Evolutionary conservation across 305 asterid genomes (phyloP), one percentile per base, ranked within the genome.

Genomic region (Fraxinus sp.): DNA sequence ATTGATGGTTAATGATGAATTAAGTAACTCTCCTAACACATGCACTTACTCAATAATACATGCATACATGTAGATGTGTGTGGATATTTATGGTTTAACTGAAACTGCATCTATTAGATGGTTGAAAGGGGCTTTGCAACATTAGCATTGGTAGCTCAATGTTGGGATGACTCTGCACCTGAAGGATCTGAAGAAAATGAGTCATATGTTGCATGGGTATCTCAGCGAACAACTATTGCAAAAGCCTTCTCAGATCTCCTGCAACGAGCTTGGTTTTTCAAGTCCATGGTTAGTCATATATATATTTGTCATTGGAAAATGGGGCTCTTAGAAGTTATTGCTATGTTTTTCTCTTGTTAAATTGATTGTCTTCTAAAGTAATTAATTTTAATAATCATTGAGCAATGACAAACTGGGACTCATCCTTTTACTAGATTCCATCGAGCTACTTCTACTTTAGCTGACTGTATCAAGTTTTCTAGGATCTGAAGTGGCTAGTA

Each of bases 111-210:
- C 41, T 79, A 43, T 77, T 79, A 88, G 91, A 85, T 85, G 86
- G 88, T 85, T 78, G 90, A 85, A 81, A 84, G 83, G 32, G 88
- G 90, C 80, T 85, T 88, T 81, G 90, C 90, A 49, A 80, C 91
- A 77, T 80, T 88, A 80, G 88, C 87, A 79, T 88, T 88, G 77
- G 84, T 85, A 87, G 87, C 88, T 52, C 83, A 83, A 52, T 86
- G 88, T 80, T 85, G 88, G 88, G 87, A 86, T 78, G 86, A 86
- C 55, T 80, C 88, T 52, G 83, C 46, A 57, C 77, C 86, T 10
- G 87, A 88, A 46, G 89, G 84, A 43, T 78, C 79, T 77, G 84
- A 79, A 46, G 72, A 81, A 79, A 71, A 80, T 55, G 88, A 70
- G 41, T 83, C 87, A 55, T 68, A 30, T 59, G 86, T 84, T 36